These are phyloP conservation scores for Geoglossum glabrum DNA, from an alignment of 495 filamentous ascomycete genomes.

Conservation along the genomic window DNA sequence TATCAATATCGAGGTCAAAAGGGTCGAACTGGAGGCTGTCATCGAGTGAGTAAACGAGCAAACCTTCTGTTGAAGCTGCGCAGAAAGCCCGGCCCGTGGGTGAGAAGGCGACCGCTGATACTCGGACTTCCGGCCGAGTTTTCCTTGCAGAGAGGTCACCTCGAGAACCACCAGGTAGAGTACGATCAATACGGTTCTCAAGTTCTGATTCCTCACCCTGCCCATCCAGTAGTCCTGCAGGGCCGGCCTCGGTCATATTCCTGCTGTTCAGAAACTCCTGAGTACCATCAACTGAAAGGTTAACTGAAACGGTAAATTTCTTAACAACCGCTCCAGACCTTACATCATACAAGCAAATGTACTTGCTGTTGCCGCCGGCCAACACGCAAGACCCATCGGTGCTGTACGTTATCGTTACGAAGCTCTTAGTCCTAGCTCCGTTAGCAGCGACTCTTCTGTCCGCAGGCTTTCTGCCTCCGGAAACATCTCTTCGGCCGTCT, in stretches of 20 bases:
- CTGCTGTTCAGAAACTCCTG: conserved; percentile 91
- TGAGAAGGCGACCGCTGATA: conserved; percentile 66
- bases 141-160: conserved; percentile 64
- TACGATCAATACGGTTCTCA: conserved; percentile 62
- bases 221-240: conserved; percentile 60
- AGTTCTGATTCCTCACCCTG: conserved; percentile 76
- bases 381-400: conserved; percentile 79
- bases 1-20: conserved; percentile 81
- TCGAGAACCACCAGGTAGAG: conserved; percentile 73
- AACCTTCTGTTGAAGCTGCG: conserved; percentile 81
- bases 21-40: conserved; percentile 69
- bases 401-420: conserved; percentile 72
- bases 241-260: conserved; percentile 76
- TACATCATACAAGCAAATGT: conserved; percentile 88
- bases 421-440: conserved; percentile 69
- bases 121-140: conserved; percentile 64
- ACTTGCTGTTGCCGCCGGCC: conserved; percentile 88
- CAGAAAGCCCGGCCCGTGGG: conserved; percentile 82
- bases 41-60: conserved; percentile 83
- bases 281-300: conserved; percentile 82
- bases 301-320: conserved; percentile 85
- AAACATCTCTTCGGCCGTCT: conserved; percentile 79
- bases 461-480: conserved; percentile 68
- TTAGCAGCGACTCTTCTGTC: conserved; percentile 86
- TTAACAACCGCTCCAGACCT: conserved; percentile 74